Evolutionary conservation across 805 yeast genomes (phyloP).

Genomic region (Scheffersomyces amazonensis): DNA sequence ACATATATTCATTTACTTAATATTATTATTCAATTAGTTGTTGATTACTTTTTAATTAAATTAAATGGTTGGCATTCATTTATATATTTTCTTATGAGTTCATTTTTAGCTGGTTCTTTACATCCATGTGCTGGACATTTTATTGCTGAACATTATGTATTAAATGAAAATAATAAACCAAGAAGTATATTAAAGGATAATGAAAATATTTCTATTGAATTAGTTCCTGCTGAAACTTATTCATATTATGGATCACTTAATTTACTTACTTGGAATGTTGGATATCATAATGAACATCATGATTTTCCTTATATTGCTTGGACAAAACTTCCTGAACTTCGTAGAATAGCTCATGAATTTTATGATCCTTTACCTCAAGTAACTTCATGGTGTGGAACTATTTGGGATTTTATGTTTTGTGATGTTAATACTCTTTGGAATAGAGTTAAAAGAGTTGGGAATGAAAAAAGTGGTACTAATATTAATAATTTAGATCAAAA

Average conservation of each 20-base stretch:
- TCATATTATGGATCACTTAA: slow-evolving; percentile 85
- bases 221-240: slow-evolving; percentile 72
- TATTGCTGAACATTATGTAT: slow-evolving; percentile 88
- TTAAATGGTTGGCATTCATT: slow-evolving; percentile 65
- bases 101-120: slow-evolving; percentile 85
- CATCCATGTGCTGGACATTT: slow-evolving; percentile 96
- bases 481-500: slow-evolving; percentile 10
- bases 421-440: slow-evolving; percentile 72
- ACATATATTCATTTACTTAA: slow-evolving; percentile 75
- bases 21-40: slow-evolving; percentile 54
- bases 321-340: slow-evolving; percentile 68
- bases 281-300: slow-evolving; percentile 92
- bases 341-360: slow-evolving; percentile 71
- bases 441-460: slow-evolving; percentile 67
- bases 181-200: slow-evolving; percentile 12
- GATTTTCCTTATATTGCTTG: slow-evolving; percentile 94
- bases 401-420: slow-evolving; percentile 67
- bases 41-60: slow-evolving; percentile 56
- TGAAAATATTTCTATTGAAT: slow-evolving; percentile 23
- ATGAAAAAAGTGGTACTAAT: slow-evolving; percentile 32
- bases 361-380: slow-evolving; percentile 78
- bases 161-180: slow-evolving; percentile 52
- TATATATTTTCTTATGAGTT: slow-evolving; percentile 66
- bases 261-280: slow-evolving; percentile 84
- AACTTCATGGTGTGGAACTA: slow-evolving; percentile 73